Evolutionary conservation across 2,329 filamentous ascomycete species (phyloP).

Genomic region (Colletotrichum magnum): DNA sequence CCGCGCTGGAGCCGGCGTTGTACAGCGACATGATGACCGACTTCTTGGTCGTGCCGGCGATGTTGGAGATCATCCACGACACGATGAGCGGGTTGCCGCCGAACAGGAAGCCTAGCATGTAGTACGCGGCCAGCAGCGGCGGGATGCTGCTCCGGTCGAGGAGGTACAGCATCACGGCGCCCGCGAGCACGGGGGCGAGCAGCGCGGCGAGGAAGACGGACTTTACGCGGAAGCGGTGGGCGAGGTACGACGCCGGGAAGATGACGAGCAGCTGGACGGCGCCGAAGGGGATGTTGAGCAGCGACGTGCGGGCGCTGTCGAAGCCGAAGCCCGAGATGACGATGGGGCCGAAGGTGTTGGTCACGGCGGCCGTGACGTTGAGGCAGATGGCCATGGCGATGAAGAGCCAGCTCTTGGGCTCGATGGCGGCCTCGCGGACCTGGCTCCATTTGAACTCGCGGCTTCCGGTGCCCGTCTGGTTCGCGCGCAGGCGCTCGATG

Average conservation of each 20-base stretch:
- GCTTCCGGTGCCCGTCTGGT: constrained; percentile 82
- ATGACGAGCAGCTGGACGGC: constrained; percentile 73
- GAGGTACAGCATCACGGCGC: constrained; percentile 70
- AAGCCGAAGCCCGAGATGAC: constrained; percentile 74
- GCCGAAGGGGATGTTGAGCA: constrained; percentile 79
- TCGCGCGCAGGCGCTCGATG: constrained; percentile 79
- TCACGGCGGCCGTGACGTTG: constrained; percentile 75
- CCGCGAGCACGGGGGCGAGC: constrained; percentile 72
- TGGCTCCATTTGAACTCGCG: constrained; percentile 79
- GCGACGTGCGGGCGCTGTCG: constrained; percentile 68
- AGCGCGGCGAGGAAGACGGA: constrained; percentile 66
- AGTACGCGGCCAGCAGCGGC: constrained; percentile 72
- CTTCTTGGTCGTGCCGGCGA: constrained; percentile 77
- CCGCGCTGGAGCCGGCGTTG: constrained; percentile 72
- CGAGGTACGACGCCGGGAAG: constrained; percentile 70
- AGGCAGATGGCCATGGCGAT: constrained; percentile 72
- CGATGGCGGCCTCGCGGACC: constrained; percentile 63
- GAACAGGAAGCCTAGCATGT: constrained; percentile 76
- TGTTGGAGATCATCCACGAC: constrained; percentile 79
- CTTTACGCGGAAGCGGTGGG: constrained; percentile 70
- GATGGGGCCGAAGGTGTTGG: constrained; percentile 75
- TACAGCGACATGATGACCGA: constrained; percentile 75
- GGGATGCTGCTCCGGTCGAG: constrained; percentile 57
- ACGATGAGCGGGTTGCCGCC: constrained; percentile 76
- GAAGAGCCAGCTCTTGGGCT: constrained; percentile 72